Evolutionary conservation across 805 yeast genomes (phyloP).

Genomic region (Hanseniaspora taiwanica): DNA sequence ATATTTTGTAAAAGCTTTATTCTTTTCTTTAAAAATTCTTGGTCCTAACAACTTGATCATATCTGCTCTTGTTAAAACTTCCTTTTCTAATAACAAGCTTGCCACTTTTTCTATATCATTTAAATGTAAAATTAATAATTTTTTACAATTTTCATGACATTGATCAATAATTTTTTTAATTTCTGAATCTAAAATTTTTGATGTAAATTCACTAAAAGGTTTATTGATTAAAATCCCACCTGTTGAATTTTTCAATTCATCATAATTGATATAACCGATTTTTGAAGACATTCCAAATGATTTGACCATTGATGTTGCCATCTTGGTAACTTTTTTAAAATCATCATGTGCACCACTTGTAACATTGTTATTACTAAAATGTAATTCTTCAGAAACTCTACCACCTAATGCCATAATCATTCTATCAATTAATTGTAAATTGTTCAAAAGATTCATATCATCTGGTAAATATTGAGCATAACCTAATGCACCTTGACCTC

Average conservation of each 20-base stretch:
- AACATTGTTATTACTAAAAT: conserved; percentile 79
- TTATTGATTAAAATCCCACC: conserved; percentile 54
- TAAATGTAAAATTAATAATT: conserved; percentile 55
- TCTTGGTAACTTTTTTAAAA: conserved; percentile 86
- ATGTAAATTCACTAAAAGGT: conserved; percentile 84
- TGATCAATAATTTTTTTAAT: conserved; percentile 65
- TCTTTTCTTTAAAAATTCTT: conserved; percentile 82
- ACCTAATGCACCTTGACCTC: conserved; percentile 95
- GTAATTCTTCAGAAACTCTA: conserved; percentile 87
- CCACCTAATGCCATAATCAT: conserved; percentile 98
- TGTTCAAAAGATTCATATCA: conserved; percentile 68
- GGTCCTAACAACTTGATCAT: conserved; percentile 82
- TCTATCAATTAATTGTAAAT: conserved; percentile 69
- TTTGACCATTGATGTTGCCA: conserved; percentile 90
- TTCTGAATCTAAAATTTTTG: conserved; percentile 67
- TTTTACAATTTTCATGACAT: conserved; percentile 58
- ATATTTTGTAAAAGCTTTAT: conserved; percentile 86
- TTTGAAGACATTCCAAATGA: conserved; percentile 82
- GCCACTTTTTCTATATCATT: conserved; percentile 77
- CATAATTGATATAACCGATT: conserved; percentile 70
- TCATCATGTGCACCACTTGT: conserved; percentile 96
- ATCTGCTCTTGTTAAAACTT: conserved; percentile 86
- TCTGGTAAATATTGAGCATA: conserved; percentile 96
- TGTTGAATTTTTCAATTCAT: conserved; percentile 54
- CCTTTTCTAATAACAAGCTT: conserved; percentile 71